Evolutionary conservation across 345 rosid species (phyloP).

Genomic region (Populus deltoides): DNA sequence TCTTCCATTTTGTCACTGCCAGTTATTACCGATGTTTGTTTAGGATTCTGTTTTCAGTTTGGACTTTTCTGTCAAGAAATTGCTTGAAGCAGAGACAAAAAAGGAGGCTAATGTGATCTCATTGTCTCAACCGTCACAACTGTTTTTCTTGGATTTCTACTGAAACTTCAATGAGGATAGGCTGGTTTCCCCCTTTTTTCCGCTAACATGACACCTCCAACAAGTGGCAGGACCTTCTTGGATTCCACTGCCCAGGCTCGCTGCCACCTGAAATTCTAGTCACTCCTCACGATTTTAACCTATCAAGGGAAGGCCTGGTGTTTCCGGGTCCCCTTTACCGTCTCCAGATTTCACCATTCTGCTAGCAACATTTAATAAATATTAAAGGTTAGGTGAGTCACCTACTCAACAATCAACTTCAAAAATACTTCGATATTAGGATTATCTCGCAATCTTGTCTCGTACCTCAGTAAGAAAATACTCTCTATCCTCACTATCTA

Average conservation of each 20-base stretch:
- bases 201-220: not conserved
- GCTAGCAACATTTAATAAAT: no score
- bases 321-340: not conserved
- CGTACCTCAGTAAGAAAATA: no score
- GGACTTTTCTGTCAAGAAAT: not conserved
- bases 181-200: not conserved
- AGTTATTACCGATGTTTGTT: not conserved
- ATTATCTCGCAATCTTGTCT: not conserved
- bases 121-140: not conserved
- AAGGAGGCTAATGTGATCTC: not conserved
- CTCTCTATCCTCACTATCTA: fast-evolving
- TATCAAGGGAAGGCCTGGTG: not conserved
- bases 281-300: not conserved
- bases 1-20: not conserved
- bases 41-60: not conserved
- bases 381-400: not conserved
- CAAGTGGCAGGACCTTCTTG: not conserved
- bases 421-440: not conserved
- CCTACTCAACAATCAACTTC: not conserved
- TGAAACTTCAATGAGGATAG: not conserved
- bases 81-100: not conserved
- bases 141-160: not conserved
- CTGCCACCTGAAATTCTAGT: not conserved
- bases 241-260: not conserved
- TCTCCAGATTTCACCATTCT: not conserved